Conservation (phyloP, 345 rosid genomes). For the Camelina sativa region DNA sequence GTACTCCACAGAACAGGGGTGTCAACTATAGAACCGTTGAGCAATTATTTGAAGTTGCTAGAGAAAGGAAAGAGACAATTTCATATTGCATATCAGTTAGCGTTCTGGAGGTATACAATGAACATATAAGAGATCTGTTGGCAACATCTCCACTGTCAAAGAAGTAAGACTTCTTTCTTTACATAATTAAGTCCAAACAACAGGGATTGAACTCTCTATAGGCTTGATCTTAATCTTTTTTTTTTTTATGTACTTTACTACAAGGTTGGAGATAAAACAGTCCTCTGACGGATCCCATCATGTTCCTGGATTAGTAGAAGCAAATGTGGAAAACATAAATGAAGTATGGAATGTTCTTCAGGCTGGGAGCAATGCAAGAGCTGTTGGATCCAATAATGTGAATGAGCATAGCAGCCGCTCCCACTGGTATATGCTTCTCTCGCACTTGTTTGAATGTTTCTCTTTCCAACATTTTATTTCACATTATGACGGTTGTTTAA, state of each 20-base stretch:
- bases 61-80: conserved; percentile 78
- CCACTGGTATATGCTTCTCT: conserved; percentile 68
- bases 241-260: conserved; percentile 7
- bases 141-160: conserved; percentile 79
- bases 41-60: conserved; percentile 71
- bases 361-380: conserved; percentile 92
- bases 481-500: background rate
- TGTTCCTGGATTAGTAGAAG: conserved; percentile 89
- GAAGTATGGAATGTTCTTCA: conserved; percentile 92
- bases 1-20: conserved; percentile 79
- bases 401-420: conserved; percentile 99
- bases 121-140: conserved; percentile 92
- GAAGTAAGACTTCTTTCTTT: conserved; percentile 51
- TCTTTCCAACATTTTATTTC: conserved; percentile 8
- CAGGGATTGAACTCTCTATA: background rate
- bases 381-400: conserved; percentile 95
- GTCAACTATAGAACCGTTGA: conserved; percentile 94
- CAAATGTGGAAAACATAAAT: conserved; percentile 67
- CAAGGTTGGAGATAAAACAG: conserved; percentile 92
- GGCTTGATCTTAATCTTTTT: conserved; percentile 19
- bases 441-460: conserved; percentile 19
- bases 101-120: conserved; percentile 97
- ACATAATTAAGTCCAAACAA: background rate
- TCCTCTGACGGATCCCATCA: conserved; percentile 82
- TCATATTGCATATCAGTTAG: conserved; percentile 81